Percentiles rank a stretch among this genome's conserved stretches.
Conservation (phyloP, 2,329 filamentous ascomycete genomes). For the Pestalotiopsis sp. region DNA sequence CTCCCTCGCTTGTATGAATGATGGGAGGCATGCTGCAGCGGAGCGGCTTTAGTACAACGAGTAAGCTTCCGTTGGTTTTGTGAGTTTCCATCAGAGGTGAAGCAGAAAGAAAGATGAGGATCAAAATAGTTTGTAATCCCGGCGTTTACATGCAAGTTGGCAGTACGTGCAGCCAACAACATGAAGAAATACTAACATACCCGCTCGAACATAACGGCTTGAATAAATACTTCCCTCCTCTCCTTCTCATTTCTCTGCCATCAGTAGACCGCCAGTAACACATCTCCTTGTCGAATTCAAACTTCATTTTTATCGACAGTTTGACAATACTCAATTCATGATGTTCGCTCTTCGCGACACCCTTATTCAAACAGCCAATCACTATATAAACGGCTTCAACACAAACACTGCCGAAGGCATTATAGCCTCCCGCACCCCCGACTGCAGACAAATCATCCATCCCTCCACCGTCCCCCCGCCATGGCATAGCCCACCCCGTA, state of each 20-base stretch:
- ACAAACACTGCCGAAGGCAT: conserved; percentile 19
- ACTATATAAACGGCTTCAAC: conserved; percentile 8
- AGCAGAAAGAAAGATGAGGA: neutral
- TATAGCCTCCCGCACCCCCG: conserved; percentile 13
- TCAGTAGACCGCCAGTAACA: no score
- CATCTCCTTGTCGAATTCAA: no score
- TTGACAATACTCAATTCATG: neutral
- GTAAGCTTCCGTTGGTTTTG: no score
- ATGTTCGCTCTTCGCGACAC: neutral
- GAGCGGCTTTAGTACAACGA: neutral
- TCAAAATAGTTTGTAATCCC: neutral
- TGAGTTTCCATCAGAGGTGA: neutral
- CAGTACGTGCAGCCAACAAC: no score
- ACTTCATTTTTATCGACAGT: no score
- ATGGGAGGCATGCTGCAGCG: conserved; percentile 20
- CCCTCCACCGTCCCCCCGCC: conserved; percentile 7
- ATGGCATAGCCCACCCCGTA: neutral
- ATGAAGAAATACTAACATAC: no score
- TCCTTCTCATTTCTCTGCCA: no score
- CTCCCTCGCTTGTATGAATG: conserved; percentile 19
- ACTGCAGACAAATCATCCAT: conserved; percentile 11
- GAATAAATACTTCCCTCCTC: no score
- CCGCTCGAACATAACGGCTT: no score
- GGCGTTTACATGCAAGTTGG: no score
- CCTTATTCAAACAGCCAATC: neutral